Conservation (phyloP, 371 early-diverging fungal species). For the Saksenaea oblongispora region DNA sequence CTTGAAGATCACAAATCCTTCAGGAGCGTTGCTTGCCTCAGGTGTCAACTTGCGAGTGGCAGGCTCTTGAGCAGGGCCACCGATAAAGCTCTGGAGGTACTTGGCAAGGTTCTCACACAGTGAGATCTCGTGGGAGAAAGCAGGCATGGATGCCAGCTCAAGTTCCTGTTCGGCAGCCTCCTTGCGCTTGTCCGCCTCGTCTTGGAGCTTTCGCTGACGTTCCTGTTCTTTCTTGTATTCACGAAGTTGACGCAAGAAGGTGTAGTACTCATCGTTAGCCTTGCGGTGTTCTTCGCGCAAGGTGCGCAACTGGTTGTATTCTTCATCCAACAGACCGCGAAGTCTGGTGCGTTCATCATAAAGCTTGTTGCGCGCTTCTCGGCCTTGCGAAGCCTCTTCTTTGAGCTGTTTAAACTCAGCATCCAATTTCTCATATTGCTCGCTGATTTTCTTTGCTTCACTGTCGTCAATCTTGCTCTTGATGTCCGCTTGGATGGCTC, state of each 20-base stretch:
- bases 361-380: constrained; percentile 68
- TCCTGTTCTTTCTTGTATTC: constrained; percentile 67
- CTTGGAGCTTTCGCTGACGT: constrained; percentile 66
- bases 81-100: constrained; percentile 59
- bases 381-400: constrained; percentile 59
- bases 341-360: constrained; percentile 77
- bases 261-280: constrained; percentile 76
- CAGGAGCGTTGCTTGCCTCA: constrained; percentile 47
- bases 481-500: constrained; percentile 63
- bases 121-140: constrained; percentile 84
- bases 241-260: constrained; percentile 75
- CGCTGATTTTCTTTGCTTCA: constrained; percentile 63
- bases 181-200: constrained; percentile 63
- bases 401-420: constrained; percentile 70
- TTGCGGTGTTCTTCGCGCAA: constrained; percentile 73
- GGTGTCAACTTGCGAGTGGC: constrained; percentile 10
- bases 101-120: constrained; percentile 77
- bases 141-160: constrained; percentile 88
- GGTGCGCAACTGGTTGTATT: constrained; percentile 66
- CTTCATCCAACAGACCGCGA: constrained; percentile 72
- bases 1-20: constrained; percentile 59
- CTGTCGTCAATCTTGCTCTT: constrained; percentile 68
- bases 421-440: constrained; percentile 67
- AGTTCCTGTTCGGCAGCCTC: constrained; percentile 72
- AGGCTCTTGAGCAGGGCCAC: constrained; percentile 1